Conservation (phyloP, 306 rosid species). For the Castanea crenata region DNA sequence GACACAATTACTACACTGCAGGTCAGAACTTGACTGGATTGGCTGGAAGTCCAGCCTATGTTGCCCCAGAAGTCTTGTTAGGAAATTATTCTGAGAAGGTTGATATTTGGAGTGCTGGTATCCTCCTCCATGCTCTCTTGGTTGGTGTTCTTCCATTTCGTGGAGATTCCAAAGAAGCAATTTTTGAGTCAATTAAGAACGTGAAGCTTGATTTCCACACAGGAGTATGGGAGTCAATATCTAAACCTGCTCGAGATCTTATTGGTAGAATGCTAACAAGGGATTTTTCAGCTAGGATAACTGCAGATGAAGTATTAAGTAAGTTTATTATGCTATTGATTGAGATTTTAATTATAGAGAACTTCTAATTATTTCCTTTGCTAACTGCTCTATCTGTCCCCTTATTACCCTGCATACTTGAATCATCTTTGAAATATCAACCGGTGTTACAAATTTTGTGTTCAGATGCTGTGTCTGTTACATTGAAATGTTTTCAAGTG, state of each 20-base stretch:
- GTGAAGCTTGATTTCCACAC: slow-evolving; percentile 69
- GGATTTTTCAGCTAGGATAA: slow-evolving; percentile 79
- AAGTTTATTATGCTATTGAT: slow-evolving; percentile 38
- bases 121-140: slow-evolving; percentile 86
- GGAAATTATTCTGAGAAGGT: slow-evolving; percentile 88
- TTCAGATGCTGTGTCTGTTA: neutral
- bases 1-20: slow-evolving; percentile 31
- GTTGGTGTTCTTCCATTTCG: slow-evolving; percentile 85
- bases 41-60: slow-evolving; percentile 99
- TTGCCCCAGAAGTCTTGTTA: slow-evolving; percentile 88
- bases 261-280: slow-evolving; percentile 92
- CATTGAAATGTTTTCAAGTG: neutral
- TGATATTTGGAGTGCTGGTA: slow-evolving; percentile 99
- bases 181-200: slow-evolving; percentile 88
- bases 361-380: slow-evolving; percentile 6
- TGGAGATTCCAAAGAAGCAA: slow-evolving; percentile 83
- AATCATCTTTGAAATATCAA: neutral
- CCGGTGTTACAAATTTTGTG: neutral
- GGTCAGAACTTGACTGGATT: slow-evolving; percentile 93
- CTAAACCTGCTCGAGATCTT: slow-evolving; percentile 92
- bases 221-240: slow-evolving; percentile 75
- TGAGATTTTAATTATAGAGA: neutral
- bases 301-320: slow-evolving; percentile 96
- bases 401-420: neutral
- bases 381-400: slow-evolving; percentile 10